Evolutionary conservation across 2,329 filamentous ascomycete species (phyloP).

Genomic region (Epichloe glyceriae): DNA sequence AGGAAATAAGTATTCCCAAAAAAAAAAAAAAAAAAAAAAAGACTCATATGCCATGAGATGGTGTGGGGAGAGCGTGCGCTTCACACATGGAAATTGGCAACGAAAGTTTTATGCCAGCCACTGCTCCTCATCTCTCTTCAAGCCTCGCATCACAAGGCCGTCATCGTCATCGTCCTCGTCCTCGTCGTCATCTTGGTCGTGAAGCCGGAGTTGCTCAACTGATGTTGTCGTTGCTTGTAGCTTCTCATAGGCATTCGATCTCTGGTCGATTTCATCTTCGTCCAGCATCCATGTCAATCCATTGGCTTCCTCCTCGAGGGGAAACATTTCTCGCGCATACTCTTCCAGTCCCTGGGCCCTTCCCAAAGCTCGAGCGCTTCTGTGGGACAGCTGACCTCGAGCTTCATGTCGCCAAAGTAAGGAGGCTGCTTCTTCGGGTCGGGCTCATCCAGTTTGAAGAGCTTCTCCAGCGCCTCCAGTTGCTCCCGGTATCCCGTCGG

Average conservation of each 20-base stretch:
- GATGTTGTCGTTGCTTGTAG: conserved; percentile 21
- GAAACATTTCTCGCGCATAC: conserved; percentile 88
- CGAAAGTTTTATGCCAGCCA: conserved; percentile 35
- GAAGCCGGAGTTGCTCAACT: conserved; percentile 27
- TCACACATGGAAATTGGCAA: background rate
- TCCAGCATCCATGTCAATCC: conserved; percentile 83
- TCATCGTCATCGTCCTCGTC: conserved; percentile 43
- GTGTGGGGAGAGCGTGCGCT: background rate
- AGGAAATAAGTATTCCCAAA: background rate
- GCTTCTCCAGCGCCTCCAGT: conserved; percentile 53
- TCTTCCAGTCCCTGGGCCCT: conserved; percentile 80
- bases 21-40: background rate
- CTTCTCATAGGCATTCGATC: conserved; percentile 22
- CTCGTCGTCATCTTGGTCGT: conserved; percentile 29
- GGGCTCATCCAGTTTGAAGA: conserved; percentile 39
- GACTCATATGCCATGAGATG: background rate
- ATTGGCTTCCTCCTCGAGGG: conserved; percentile 87
- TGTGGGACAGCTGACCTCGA: conserved; percentile 54
- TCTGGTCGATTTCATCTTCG: conserved; percentile 28
- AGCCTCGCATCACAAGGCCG: conserved; percentile 42
- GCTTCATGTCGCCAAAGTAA: conserved; percentile 45
- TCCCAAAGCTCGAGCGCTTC: conserved; percentile 81
- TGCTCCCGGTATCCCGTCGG: conserved; percentile 83
- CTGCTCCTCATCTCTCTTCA: conserved; percentile 44
- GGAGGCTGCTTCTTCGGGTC: conserved; percentile 46